Base-by-base conservation (phyloP, 345 rosid genomes). In the Brassica cretica region DNA sequence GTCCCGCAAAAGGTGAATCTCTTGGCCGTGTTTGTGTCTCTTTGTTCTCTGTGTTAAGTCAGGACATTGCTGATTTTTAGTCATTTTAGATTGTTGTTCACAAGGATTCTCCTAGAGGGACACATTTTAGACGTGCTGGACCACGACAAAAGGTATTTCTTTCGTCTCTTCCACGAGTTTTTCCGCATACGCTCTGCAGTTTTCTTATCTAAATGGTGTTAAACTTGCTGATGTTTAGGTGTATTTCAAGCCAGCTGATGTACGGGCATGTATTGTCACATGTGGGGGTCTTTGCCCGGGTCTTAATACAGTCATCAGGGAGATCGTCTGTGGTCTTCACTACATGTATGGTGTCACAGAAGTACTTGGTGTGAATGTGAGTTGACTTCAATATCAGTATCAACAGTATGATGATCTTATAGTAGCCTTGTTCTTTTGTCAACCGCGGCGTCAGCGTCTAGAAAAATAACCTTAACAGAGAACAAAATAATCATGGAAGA, bases 261-360 rank as follows among this genome's bases (percentile, higher is more conserved):
- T 90, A 63, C 87, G 86, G 41, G 97, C 98, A 12, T 92, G 95
- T 77, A 92, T 91, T 39, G 97, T 92, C 72, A 92, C 98, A 8
- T 94, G 97, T 58, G 98, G 98, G 25, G 98, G 97, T 74, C 87
- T 94, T 33, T 92, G 98, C 74, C 98, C 97, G 2, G 97, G 97
- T 64, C 91, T 94, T 59, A 94, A 94, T 86, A 94, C 98, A 2
- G 96, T 92, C n/a, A 90, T 94, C 74, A 88, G 98, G 84, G 98
- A 94, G 82, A 87, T 94, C 5, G 98, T 92, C 0, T 87, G 90
- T 24, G 93, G 92, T 74, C 84, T 94, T 59, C 76, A 88, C 82
- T 56, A 86, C 24, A 89, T 90, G 97, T 94, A 94, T 44, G 97
- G 97, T 63, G 98, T 91, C 79, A 87, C 44, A 69, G 87, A 73